These are phyloP conservation scores for Trichocladium antarcticum DNA, from an alignment of 495 filamentous ascomycete species.

Conservation along the genomic window DNA sequence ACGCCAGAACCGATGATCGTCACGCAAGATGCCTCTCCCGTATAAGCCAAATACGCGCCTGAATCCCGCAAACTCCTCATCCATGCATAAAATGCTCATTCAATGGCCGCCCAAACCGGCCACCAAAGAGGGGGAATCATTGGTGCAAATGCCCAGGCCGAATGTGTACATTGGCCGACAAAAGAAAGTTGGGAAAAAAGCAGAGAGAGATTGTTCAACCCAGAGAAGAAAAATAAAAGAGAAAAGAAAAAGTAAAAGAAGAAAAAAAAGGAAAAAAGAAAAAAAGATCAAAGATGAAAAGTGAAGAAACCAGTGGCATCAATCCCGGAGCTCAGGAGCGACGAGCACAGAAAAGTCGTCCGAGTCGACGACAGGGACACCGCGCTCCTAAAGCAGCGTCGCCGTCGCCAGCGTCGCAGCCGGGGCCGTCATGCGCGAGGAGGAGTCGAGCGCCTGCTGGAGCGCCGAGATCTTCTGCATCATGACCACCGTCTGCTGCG, in stretches of 20 bases:
- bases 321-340: too few relatives aligned
- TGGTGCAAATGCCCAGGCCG: conserved; percentile 8
- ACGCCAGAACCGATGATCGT: background rate
- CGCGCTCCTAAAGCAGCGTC: conserved; percentile 16
- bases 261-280: conserved; percentile 1
- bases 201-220: too few relatives aligned
- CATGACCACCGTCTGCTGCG: conserved; percentile 20
- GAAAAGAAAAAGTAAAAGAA: background rate
- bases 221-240: background rate
- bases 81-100: conserved; percentile 11
- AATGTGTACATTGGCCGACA: conserved; percentile 1
- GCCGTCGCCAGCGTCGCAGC: conserved; percentile 7
- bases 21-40: background rate
- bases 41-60: conserved; percentile 1
- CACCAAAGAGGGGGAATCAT: conserved; percentile 8
- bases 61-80: conserved; percentile 12
- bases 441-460: conserved; percentile 10
- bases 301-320: background rate
- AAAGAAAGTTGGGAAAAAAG: conserved; percentile 4
- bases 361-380: too few relatives aligned
- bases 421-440: conserved; percentile 1
- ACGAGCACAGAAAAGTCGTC: too few relatives aligned
- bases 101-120: conserved; percentile 1
- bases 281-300: background rate
- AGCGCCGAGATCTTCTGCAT: conserved; percentile 23